A percentile compares a stretch with the other conserved stretches of the same genome.
Conservation (phyloP, 2,329 filamentous ascomycete genomes). For the Aspergillus intermedius region DNA sequence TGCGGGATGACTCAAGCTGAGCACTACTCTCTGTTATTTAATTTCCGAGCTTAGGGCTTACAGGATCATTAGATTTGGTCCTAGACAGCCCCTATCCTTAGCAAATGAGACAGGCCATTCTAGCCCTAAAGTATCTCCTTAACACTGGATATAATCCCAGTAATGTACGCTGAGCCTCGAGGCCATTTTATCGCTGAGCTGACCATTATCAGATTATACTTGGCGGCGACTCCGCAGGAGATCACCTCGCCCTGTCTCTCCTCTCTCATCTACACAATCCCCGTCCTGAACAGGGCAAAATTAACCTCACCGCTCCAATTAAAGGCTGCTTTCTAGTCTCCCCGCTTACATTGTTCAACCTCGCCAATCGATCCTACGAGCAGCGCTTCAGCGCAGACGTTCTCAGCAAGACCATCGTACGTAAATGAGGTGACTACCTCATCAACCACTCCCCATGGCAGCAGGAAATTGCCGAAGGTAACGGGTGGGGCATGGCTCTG, state of each 20-base stretch:
- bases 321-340: slow-evolving; percentile 15
- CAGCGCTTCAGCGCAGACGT: slow-evolving; percentile 10
- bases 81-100: slow-evolving; percentile 12
- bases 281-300: not conserved
- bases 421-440: slow-evolving; percentile 10
- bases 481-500: slow-evolving; percentile 19
- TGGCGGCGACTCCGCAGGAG: slow-evolving; percentile 19
- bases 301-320: not conserved
- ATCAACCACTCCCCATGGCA: slow-evolving; percentile 13
- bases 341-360: slow-evolving; percentile 11
- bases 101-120: slow-evolving; percentile 14
- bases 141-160: slow-evolving; percentile 7
- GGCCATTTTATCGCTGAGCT: not conserved
- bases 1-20: slow-evolving; percentile 5
- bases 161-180: slow-evolving; percentile 4
- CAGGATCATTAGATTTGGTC: slow-evolving; percentile 10
- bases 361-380: slow-evolving; percentile 8
- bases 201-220: slow-evolving; percentile 12
- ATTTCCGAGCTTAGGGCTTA: not conserved
- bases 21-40: not conserved
- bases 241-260: slow-evolving; percentile 13
- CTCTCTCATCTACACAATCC: slow-evolving; percentile 5
- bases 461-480: slow-evolving; percentile 10
- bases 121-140: slow-evolving; percentile 12
- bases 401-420: slow-evolving; percentile 4